These are phyloP conservation scores for Saccharum officinarum DNA, from an alignment of 176 grass and related monocot species.

Conservation along the genomic window DNA sequence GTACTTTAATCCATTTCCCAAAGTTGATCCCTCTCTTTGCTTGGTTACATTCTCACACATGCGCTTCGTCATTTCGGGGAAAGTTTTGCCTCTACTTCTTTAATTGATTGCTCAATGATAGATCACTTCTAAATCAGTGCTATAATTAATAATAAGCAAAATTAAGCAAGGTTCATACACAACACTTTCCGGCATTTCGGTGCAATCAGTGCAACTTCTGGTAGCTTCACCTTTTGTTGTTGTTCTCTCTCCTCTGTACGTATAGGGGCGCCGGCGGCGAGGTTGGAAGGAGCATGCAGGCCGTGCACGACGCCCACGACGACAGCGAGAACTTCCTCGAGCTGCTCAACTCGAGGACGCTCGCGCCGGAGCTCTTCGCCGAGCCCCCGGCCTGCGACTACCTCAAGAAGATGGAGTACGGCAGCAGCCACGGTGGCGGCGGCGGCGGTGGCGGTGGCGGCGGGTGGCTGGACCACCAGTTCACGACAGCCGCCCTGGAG, in stretches of 20 bases:
- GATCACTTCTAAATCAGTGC: not conserved
- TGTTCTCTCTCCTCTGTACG: not conserved
- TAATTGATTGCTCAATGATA: conserved; percentile 42
- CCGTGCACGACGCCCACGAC: conserved; percentile 47
- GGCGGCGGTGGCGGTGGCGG: not conserved
- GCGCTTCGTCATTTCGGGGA: not conserved
- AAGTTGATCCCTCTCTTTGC: conserved; percentile 28
- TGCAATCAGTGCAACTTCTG: not conserved
- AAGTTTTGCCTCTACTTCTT: not conserved
- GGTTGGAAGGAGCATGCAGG: conserved; percentile 50
- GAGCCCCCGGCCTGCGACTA: conserved; percentile 78
- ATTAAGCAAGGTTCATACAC: not conserved
- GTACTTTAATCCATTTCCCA: conserved; percentile 45
- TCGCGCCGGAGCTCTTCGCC: conserved; percentile 60
- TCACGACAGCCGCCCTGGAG: conserved; percentile 38
- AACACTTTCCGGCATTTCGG: not conserved
- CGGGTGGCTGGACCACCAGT: conserved; percentile 43
- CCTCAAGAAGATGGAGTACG: conserved; percentile 83
- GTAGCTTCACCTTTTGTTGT: not conserved
- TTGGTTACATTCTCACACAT: conserved; percentile 24
- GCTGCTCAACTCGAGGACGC: conserved; percentile 62
- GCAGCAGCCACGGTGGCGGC: not conserved
- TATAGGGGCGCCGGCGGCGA: conserved; percentile 48
- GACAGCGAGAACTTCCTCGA: conserved; percentile 76
- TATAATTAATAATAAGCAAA: not conserved